Evolutionary conservation across 2,329 filamentous ascomycete genomes (phyloP), one percentile per base, ranked within the genome.

Genomic region (Alternaria arbusti): DNA sequence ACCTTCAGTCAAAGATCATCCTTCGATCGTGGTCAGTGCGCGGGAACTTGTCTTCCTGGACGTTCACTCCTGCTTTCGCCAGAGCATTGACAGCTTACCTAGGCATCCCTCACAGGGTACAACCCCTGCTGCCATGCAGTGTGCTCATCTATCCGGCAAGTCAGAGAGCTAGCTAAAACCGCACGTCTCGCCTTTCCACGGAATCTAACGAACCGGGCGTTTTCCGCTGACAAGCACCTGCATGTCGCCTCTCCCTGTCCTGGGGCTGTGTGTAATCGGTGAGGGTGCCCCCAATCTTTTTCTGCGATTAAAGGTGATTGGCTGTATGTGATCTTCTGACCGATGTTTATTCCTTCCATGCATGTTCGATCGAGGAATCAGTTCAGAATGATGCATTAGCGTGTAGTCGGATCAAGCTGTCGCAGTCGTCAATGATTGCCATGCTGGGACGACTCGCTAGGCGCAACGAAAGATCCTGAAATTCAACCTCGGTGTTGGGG

Each of bases 291-390:
- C 55, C 45, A 49, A 43, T 36, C 17, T 13, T 45, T 32, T 28
- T 50, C 51, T n/a, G 15, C 23, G 12, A 57, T 32, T 26, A 43
- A 7, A 28, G 12, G 4, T 50, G 25, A 61, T 57, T 61, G 52
- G 45, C 45, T 30, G 20, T 17, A 25, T 30, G 32, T 45, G 17
- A 40, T 22, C 58, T 44, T 45, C 58, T 57, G 52, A 49, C 32
- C 45, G 13, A 55, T 57, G 26, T 61, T 36, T 43, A 26, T 54
- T 46, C 20, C 46, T 60, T 56, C 57, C 28, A 32, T 61, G 46
- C 45, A 57, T 44, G 44, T 51, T 46, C 46, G 20, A 56, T 50
- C 25, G 17, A 30, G 32, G 25, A 30, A 30, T 30, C 17, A 22
- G 12, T 28, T 32, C 23, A 50, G 32, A 25, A 3, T 57, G 12